Evolutionary conservation across 371 early-diverging fungal genomes (phyloP).

Genomic region (Lichtheimia ramosa): DNA sequence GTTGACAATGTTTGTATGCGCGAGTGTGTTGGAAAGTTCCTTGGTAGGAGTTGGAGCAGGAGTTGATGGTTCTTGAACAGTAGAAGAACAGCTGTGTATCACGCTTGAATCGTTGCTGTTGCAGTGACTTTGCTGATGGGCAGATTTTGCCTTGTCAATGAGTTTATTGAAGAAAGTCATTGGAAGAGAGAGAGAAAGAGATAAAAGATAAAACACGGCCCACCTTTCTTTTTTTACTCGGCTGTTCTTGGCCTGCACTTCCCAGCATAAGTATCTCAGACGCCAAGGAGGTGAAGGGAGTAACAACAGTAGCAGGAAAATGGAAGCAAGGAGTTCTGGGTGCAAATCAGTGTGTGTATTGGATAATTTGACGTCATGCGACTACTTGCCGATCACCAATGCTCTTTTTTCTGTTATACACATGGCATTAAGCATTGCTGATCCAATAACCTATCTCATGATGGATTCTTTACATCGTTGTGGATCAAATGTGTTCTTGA

Average conservation of each 20-base stretch:
- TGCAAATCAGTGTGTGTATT: not conserved
- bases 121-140: not conserved
- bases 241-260: not conserved
- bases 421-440: too few species aligned
- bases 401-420: too few species aligned
- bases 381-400: too few species aligned
- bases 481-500: too few species aligned
- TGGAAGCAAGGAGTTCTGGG: not conserved
- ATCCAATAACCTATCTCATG: too few species aligned
- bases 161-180: constrained; percentile 22
- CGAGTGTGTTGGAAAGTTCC: constrained; percentile 8
- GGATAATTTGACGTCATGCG: too few species aligned
- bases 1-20: too few species aligned
- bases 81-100: not conserved
- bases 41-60: constrained; percentile 15
- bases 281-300: not conserved
- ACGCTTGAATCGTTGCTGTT: constrained; percentile 6
- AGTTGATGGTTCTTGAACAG: constrained; percentile 11
- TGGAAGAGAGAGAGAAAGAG: constrained; percentile 4
- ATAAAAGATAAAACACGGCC: not conserved
- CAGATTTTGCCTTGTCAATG: constrained; percentile 22
- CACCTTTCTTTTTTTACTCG: not conserved
- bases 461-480: too few species aligned
- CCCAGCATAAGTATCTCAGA: constrained; percentile 2
- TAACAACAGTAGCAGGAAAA: constrained; percentile 1